These are phyloP conservation scores for Monosporascus ibericus DNA, from an alignment of 2,329 filamentous ascomycete species.

Conservation along the genomic window DNA sequence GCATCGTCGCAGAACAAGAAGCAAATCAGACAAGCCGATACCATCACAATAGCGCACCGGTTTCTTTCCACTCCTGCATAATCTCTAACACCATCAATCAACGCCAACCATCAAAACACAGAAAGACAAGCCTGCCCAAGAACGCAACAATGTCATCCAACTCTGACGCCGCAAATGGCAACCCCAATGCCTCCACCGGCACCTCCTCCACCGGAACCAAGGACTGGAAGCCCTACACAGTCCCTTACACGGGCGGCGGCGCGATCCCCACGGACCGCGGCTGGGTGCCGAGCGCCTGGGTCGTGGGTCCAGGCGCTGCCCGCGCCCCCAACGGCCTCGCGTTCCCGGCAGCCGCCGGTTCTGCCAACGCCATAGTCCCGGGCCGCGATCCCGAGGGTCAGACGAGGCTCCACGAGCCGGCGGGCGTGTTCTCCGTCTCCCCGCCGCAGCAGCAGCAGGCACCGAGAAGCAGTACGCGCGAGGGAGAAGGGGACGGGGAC, in stretches of 20 bases:
- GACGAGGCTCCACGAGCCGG: neutral
- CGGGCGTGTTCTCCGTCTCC: neutral
- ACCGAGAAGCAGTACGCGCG: neutral
- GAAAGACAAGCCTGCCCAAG: neutral
- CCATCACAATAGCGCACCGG: no score
- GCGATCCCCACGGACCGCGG: conserved; percentile 13
- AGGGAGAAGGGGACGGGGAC: neutral
- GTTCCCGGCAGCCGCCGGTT: neutral
- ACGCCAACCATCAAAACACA: neutral
- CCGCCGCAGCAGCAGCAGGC: neutral
- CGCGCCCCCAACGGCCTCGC: conserved; percentile 8
- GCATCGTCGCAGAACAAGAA: no score
- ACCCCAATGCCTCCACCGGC: neutral
- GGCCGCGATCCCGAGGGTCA: neutral
- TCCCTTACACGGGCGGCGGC: conserved; percentile 20
- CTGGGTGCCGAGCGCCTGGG: neutral
- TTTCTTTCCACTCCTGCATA: no score
- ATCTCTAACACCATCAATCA: conserved; percentile 1
- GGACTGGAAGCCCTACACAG: conserved; percentile 20
- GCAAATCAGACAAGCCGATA: no score
- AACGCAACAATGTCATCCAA: conserved; percentile 6
- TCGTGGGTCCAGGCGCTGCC: conserved; percentile 2
- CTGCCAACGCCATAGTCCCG: neutral
- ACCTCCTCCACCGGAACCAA: conserved; percentile 2
- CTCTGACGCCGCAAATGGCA: neutral